Conservation (phyloP, 306 rosid genomes). For the Prunus kanzakura region DNA sequence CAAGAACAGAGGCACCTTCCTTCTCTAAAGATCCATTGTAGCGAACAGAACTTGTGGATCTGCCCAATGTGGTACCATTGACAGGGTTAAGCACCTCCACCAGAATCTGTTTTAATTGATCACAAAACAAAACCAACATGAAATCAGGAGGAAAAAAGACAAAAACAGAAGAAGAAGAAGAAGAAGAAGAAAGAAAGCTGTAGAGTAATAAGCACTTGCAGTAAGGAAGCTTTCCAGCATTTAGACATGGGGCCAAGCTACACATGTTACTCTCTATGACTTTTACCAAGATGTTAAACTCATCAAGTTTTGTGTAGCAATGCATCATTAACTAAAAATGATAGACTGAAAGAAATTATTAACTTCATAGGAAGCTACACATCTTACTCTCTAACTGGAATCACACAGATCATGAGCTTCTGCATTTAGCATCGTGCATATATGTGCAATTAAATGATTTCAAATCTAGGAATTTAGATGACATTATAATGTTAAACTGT, state of each 20-base stretch:
- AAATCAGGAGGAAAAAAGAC: background rate
- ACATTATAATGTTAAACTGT: no score
- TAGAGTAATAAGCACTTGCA: constrained; percentile 8
- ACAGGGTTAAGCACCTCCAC: constrained; percentile 77
- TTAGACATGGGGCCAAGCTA: background rate
- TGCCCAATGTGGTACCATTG: constrained; percentile 40
- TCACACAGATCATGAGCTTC: no score
- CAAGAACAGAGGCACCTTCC: constrained; percentile 65
- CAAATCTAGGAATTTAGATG: no score
- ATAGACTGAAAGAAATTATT: background rate
- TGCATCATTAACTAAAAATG: background rate
- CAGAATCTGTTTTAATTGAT: constrained; percentile 63
- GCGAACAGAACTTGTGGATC: constrained; percentile 48
- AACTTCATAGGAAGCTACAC: background rate
- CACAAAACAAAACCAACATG: constrained; percentile 24
- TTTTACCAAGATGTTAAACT: background rate
- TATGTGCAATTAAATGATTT: no score
- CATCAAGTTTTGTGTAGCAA: background rate
- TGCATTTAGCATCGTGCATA: no score
- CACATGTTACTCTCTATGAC: background rate
- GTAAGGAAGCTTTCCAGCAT: background rate
- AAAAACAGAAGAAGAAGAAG: constrained; percentile 13
- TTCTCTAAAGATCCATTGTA: constrained; percentile 75
- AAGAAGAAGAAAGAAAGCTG: constrained; percentile 23
- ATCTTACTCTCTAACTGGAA: no score